phyloP scores from a whole-genome alignment of 495 filamentous ascomycete species.

The Cercophora sp. region DNA sequence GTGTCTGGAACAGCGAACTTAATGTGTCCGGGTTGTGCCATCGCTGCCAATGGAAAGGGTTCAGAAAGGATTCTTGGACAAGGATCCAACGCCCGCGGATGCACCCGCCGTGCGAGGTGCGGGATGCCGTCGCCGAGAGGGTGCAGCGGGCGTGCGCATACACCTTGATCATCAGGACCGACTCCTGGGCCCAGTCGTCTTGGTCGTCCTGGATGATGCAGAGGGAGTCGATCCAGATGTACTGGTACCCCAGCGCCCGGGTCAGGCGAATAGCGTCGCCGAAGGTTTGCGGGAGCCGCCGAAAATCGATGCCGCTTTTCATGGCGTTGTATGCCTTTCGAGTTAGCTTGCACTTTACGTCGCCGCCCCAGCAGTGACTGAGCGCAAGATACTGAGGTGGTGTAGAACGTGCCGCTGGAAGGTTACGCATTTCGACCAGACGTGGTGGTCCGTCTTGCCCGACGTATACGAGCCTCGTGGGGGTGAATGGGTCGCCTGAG shows the following conservation, averaged over 20 bases:
- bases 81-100: background rate
- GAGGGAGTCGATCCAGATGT: slow-evolving; percentile 2
- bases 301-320: background rate
- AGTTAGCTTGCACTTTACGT: background rate
- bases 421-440: too few relatives aligned
- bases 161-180: background rate
- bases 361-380: slow-evolving; percentile 3
- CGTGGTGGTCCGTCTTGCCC: too few relatives aligned
- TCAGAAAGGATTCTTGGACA: background rate
- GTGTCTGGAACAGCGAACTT: background rate
- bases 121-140: background rate
- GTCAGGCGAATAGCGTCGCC: background rate
- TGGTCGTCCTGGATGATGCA: background rate
- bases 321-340: background rate
- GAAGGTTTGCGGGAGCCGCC: background rate
- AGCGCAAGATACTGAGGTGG: background rate
- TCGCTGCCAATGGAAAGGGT: background rate
- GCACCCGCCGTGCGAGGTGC: background rate
- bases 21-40: too few relatives aligned
- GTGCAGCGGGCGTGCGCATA: background rate
- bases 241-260: background rate
- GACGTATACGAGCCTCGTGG: too few relatives aligned
- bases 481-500: too few relatives aligned
- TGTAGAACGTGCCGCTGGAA: too few relatives aligned
- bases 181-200: background rate